Percentiles rank a stretch among this genome's conserved stretches.
phyloP scores from a whole-genome alignment of 345 rosid species.

The Brassica cretica region DNA sequence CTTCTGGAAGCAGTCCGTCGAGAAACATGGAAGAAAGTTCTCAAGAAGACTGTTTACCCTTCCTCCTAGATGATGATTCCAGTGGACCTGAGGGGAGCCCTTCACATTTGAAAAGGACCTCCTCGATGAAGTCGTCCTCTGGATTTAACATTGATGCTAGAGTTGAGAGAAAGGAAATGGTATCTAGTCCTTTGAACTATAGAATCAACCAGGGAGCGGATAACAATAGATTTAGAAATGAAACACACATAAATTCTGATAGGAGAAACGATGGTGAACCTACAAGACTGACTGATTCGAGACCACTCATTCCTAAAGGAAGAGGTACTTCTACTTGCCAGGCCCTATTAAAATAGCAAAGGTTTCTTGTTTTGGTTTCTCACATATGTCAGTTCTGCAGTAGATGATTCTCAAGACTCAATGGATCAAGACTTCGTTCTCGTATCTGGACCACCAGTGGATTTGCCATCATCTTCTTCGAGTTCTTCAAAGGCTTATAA shows the following conservation, averaged over 20 bases:
- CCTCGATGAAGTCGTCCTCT: slow-evolving; percentile 50
- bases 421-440: slow-evolving; percentile 91
- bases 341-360: background rate
- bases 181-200: slow-evolving; percentile 44
- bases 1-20: slow-evolving; percentile 50
- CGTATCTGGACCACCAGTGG: slow-evolving; percentile 81
- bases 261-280: slow-evolving; percentile 47
- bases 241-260: slow-evolving; percentile 41
- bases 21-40: slow-evolving; percentile 61
- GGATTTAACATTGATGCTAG: slow-evolving; percentile 53
- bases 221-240: slow-evolving; percentile 47
- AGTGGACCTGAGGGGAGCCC: slow-evolving; percentile 81
- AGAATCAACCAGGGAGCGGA: slow-evolving; percentile 44
- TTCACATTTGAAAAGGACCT: slow-evolving; percentile 49
- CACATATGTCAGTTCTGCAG: slow-evolving; percentile 40
- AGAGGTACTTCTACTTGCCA: slow-evolving; percentile 54
- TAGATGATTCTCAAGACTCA: slow-evolving; percentile 69
- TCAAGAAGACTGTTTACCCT: slow-evolving; percentile 83
- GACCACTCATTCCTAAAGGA: slow-evolving; percentile 38
- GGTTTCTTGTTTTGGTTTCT: slow-evolving; percentile 20
- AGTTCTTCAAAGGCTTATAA: slow-evolving; percentile 59
- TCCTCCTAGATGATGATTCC: slow-evolving; percentile 80
- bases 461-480: slow-evolving; percentile 57
- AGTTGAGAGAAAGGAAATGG: slow-evolving; percentile 50
- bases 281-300: slow-evolving; percentile 49